These are phyloP conservation scores for Yarrowia sp. DNA, from an alignment of 805 yeast species.

Conservation along the genomic window DNA sequence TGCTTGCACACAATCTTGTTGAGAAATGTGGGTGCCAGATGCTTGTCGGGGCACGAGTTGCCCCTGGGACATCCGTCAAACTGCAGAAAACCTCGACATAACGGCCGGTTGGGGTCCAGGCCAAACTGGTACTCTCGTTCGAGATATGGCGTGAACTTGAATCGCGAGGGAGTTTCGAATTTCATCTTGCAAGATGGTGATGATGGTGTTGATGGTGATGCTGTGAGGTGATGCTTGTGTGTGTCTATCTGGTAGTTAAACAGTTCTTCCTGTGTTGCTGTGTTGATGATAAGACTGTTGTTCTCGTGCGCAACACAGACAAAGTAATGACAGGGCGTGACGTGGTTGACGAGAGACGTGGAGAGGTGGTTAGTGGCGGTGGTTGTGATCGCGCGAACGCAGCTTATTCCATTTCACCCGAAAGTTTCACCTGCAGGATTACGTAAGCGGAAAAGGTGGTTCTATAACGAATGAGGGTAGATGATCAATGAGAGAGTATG, in stretches of 20 bases:
- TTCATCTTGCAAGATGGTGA: slow-evolving; percentile 2
- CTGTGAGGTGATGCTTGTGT: too few species aligned
- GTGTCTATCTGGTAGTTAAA: neutral
- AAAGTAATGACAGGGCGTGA: neutral
- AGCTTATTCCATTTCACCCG: neutral
- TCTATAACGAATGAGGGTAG: too few species aligned
- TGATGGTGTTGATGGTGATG: neutral
- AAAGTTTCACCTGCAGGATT: slow-evolving; percentile 19
- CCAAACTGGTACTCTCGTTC: slow-evolving; percentile 82
- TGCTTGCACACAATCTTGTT: slow-evolving; percentile 95
- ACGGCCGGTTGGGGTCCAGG: slow-evolving; percentile 86
- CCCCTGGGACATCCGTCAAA: slow-evolving; percentile 82
- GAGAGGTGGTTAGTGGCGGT: slow-evolving; percentile 2
- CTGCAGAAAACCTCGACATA: slow-evolving; percentile 74
- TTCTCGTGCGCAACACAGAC: neutral
- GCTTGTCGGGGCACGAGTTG: slow-evolving; percentile 83
- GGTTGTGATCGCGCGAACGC: neutral
- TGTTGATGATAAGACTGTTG: neutral
- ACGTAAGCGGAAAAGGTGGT: neutral
- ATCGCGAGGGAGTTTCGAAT: slow-evolving; percentile 25
- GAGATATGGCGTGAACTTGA: slow-evolving; percentile 76
- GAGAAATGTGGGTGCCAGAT: slow-evolving; percentile 68
- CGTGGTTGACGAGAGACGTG: neutral
- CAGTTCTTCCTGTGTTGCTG: neutral
- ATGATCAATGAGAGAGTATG: too few species aligned